Percentiles rank a stretch among this genome's conserved stretches.
Conservation (phyloP, 495 filamentous ascomycete species). For the Daldinia caldariorum region DNA sequence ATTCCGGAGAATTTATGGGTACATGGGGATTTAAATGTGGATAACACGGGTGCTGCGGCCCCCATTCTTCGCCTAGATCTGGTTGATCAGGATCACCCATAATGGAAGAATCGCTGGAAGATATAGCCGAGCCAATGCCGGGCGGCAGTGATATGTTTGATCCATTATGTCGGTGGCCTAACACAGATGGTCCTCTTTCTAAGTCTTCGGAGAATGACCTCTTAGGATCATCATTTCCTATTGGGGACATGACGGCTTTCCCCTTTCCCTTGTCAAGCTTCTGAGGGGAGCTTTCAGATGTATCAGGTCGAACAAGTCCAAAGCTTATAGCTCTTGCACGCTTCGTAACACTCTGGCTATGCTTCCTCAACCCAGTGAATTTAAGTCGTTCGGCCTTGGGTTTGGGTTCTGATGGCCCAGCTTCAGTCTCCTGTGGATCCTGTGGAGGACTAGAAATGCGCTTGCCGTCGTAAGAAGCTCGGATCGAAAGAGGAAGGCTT, state of each 20-base stretch:
- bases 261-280: conserved; percentile 59
- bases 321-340: conserved; percentile 48
- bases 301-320: conserved; percentile 45
- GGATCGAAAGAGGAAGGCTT: conserved; percentile 69
- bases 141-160: conserved; percentile 53
- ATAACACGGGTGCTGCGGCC: conserved; percentile 88
- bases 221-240: conserved; percentile 40
- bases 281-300: conserved; percentile 30
- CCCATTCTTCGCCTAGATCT: conserved; percentile 74
- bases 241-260: conserved; percentile 55
- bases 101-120: conserved; percentile 63
- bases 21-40: conserved; percentile 95
- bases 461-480: conserved; percentile 60
- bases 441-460: conserved; percentile 50
- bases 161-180: conserved; percentile 47
- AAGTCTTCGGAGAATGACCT: conserved; percentile 59
- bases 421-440: conserved; percentile 47
- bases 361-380: conserved; percentile 38
- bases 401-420: conserved; percentile 51
- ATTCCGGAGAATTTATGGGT: conserved; percentile 76
- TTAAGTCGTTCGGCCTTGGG: conserved; percentile 36
- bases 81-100: conserved; percentile 62
- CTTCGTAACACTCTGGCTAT: conserved; percentile 49
- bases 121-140: conserved; percentile 61
- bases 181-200: conserved; percentile 57